Conservation (phyloP, 768 basidiomycete species). For the Leccinum rimulosum region DNA sequence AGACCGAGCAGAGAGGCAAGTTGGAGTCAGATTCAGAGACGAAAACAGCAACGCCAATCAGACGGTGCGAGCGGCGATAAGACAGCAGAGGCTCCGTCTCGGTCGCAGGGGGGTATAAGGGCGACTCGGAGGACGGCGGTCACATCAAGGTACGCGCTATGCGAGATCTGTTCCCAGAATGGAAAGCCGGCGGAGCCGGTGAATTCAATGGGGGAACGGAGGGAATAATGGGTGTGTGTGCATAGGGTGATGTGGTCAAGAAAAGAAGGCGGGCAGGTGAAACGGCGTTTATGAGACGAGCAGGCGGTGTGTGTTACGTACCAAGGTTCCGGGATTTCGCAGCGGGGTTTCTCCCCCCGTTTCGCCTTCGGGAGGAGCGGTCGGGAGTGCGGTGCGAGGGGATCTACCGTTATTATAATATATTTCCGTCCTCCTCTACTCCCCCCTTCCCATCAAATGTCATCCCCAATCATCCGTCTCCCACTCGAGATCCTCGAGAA, state of each 20-base stretch:
- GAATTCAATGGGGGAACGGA: neutral
- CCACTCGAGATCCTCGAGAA: conserved; percentile 46
- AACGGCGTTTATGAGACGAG: neutral
- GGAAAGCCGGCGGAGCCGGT: neutral
- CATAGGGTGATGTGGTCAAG: neutral
- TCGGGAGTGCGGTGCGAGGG: neutral
- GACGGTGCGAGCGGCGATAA: conserved; percentile 19
- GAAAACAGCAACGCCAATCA: conserved; percentile 23
- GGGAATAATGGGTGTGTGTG: neutral
- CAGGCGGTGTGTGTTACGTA: neutral
- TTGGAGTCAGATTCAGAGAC: neutral
- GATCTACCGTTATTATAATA: neutral
- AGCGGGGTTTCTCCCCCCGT: neutral
- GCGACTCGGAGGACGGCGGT: neutral
- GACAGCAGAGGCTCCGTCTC: neutral
- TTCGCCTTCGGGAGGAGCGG: neutral
- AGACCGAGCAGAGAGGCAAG: neutral
- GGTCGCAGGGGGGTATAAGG: neutral
- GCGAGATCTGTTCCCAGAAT: neutral
- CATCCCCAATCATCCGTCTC: conserved; percentile 32
- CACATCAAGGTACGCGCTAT: neutral
- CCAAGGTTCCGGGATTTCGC: neutral
- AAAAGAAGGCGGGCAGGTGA: neutral
- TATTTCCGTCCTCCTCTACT: neutral
- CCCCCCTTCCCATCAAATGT: conserved; percentile 13